These are phyloP conservation scores for Apiospora arundinis DNA, from an alignment of 2,329 filamentous ascomycete genomes.

Conservation along the genomic window DNA sequence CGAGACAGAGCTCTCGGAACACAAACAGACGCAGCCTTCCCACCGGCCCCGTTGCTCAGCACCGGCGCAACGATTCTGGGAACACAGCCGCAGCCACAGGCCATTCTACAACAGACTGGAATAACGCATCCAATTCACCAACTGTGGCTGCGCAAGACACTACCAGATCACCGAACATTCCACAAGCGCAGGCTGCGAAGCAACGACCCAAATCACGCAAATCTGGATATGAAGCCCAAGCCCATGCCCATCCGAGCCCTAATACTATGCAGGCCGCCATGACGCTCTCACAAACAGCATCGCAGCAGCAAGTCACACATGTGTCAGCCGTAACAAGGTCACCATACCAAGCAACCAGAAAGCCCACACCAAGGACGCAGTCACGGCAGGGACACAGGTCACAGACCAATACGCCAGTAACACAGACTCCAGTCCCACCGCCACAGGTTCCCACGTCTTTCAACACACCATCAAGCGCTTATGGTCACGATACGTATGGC, in stretches of 20 bases:
- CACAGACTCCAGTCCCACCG: conserved; percentile 33
- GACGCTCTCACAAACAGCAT: conserved; percentile 33
- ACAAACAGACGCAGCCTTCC: conserved; percentile 22
- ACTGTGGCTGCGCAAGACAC: conserved; percentile 27
- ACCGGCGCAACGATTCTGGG: not conserved
- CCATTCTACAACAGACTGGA: conserved; percentile 20
- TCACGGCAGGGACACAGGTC: conserved; percentile 37
- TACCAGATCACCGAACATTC: conserved; percentile 30
- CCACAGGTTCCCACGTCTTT: conserved; percentile 34
- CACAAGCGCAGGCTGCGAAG: conserved; percentile 32
- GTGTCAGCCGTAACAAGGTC: conserved; percentile 38
- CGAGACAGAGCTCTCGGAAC: conserved; percentile 23
- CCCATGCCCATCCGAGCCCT: conserved; percentile 22
- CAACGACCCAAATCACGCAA: conserved; percentile 34
- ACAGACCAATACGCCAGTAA: conserved; percentile 36
- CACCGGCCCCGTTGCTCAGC: not conserved
- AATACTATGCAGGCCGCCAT: conserved; percentile 31
- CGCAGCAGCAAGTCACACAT: conserved; percentile 36
- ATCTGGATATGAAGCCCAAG: conserved; percentile 31
- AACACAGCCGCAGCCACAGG: not conserved
- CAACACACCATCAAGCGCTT: not conserved
- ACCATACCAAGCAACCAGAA: conserved; percentile 33
- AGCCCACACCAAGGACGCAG: conserved; percentile 28
- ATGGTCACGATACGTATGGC: conserved; percentile 34
- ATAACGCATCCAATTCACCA: conserved; percentile 27